phyloP scores from a whole-genome alignment of 257 asterid species.

The Solanum peruvianum region DNA sequence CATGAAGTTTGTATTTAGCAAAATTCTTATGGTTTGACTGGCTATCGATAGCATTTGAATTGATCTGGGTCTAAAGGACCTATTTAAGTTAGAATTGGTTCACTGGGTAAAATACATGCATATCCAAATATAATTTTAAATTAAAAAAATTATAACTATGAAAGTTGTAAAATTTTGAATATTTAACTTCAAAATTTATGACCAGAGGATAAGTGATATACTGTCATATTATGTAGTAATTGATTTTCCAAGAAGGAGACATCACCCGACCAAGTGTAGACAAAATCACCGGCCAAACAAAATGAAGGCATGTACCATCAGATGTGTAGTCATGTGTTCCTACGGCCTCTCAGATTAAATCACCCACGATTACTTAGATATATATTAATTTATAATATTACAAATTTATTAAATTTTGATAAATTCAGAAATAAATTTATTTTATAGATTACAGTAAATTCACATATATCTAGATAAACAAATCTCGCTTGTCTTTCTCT shows the following conservation, averaged over 20 bases:
- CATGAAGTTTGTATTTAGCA: neutral
- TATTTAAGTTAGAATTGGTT: too few species aligned
- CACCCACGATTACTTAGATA: neutral
- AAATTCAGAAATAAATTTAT: too few species aligned
- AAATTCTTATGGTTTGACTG: neutral
- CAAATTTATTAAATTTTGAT: too few species aligned
- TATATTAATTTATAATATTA: too few species aligned
- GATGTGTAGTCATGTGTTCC: neutral
- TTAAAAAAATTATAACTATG: too few species aligned
- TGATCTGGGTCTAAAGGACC: neutral
- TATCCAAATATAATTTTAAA: too few species aligned
- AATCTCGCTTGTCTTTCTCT: too few species aligned
- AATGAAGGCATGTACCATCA: neutral
- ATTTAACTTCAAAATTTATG: neutral
- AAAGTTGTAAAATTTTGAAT: too few species aligned
- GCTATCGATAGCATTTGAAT: neutral
- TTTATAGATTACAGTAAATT: too few species aligned
- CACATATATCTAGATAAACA: neutral
- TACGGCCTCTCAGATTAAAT: neutral
- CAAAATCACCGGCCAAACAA: neutral
- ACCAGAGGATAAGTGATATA: neutral
- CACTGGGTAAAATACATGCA: neutral
- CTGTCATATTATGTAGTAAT: neutral
- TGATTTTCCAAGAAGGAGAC: neutral
- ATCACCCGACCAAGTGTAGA: neutral